phyloP scores from a whole-genome alignment of 2,329 filamentous ascomycete species.

The Pseudogymnoascus sp. region DNA sequence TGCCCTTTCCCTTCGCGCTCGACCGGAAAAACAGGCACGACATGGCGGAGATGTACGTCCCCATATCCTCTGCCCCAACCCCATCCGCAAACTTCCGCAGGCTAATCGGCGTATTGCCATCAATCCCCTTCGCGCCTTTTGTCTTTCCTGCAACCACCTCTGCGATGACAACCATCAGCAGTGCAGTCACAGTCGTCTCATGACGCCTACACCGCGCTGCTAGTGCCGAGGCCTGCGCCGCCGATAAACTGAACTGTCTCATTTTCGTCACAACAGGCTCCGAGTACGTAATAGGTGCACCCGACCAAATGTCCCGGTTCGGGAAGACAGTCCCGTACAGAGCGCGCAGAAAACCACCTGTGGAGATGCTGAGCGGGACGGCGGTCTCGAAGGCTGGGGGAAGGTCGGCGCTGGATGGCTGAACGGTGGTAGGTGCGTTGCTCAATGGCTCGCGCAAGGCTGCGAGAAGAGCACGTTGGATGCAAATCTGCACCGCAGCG shows the following conservation, averaged over 20 bases:
- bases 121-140: background rate
- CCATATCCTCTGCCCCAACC: background rate
- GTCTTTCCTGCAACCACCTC: background rate
- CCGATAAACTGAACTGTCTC: background rate
- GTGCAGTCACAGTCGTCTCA: background rate
- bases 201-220: background rate
- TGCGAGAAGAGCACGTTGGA: slow-evolving; percentile 38
- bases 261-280: background rate
- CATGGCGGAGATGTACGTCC: background rate
- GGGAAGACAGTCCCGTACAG: slow-evolving; percentile 29
- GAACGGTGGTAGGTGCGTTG: slow-evolving; percentile 10
- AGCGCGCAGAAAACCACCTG: slow-evolving; percentile 24
- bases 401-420: background rate
- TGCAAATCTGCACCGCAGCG: slow-evolving; percentile 15
- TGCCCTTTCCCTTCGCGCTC: background rate
- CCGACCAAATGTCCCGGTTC: background rate
- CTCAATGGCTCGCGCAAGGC: slow-evolving; percentile 39
- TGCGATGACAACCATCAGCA: background rate
- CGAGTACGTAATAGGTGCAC: background rate
- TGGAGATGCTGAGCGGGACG: background rate
- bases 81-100: background rate
- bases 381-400: background rate
- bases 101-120: background rate
- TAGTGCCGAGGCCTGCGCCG: background rate
- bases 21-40: background rate